Base-by-base conservation (phyloP, 495 filamentous ascomycete genomes). In the Daldinia decipiens region DNA sequence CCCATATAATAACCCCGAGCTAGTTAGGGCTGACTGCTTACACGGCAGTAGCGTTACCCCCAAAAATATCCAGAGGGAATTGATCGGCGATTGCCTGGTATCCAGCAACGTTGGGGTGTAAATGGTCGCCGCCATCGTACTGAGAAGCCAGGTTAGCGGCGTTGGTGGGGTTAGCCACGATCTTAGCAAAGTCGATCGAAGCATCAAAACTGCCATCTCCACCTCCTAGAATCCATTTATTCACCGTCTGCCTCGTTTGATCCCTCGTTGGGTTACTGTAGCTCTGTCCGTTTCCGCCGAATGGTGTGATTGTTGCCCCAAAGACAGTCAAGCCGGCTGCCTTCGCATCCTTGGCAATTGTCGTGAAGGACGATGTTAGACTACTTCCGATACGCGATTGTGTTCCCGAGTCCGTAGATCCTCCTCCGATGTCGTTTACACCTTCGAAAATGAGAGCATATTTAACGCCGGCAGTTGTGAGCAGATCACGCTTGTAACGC, bases 371-470 rank as follows among this genome's bases (percentile, higher is more conserved):
- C 4, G 79, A 77, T 39, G 88, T 84, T 2, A 93, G 72, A 17
- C 78, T 72, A 47, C 83, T 80, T 4, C 79, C 86, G 43, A 90
- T 82, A 8, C 72, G 59, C n/a, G 70, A 77, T 69, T 91, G 89
- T 3, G 81, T 79, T 0, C 72, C 76, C 4, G 76, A 59, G 65
- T 87, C 83, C 0, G 83, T 65, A 24, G 77, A 80, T 1, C 82
- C 86, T 7, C 78, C 78, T 51, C 91, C 91, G 67, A 85, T 79
- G 74, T 93, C 91, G 76, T 93, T 93, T 21, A 92, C 89, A 19
- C 90, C 91, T 77, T 90, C 86, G 77, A 93, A 93, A 36, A 93
- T 83, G 78, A 93, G 84, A 32, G 84, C 87, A 71, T 88, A 91
- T 67, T 81, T 80, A 6, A 89, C 84, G 8, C 86, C 85, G 1